phyloP scores from a whole-genome alignment of 176 grass and related monocot genomes.

The Triticum monococcum region DNA sequence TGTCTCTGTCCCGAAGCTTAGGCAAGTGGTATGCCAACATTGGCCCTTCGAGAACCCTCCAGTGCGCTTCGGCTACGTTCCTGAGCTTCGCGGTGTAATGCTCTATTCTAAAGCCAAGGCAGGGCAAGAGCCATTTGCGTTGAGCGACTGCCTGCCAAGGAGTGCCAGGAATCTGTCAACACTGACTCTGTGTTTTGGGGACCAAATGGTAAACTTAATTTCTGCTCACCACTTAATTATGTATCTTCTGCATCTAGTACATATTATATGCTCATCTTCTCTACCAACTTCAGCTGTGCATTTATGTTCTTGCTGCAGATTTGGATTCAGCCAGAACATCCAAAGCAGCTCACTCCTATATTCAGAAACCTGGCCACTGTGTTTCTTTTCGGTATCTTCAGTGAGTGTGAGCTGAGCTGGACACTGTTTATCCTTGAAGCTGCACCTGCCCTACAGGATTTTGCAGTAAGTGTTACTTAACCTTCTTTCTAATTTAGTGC shows the following conservation, averaged over 20 bases:
- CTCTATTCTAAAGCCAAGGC: neutral
- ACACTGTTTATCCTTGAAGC: neutral
- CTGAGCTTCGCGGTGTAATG: neutral
- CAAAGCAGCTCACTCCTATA: neutral
- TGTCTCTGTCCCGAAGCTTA: neutral
- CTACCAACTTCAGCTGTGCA: neutral
- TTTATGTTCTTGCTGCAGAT: neutral
- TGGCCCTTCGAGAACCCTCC: neutral
- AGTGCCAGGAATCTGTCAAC: neutral
- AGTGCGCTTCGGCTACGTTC: neutral
- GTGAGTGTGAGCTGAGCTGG: neutral
- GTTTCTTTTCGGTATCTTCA: fast-evolving
- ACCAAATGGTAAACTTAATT: neutral
- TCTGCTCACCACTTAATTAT: neutral
- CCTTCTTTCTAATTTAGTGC: neutral
- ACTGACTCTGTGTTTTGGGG: neutral
- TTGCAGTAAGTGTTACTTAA: neutral
- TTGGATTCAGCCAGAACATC: neutral
- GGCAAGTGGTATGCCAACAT: fast-evolving
- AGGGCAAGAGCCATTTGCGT: neutral
- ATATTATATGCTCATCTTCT: neutral
- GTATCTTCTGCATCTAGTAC: too few species aligned
- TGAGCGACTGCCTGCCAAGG: neutral
- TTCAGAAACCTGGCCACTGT: neutral
- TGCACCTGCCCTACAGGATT: neutral